Base-by-base conservation (phyloP, 805 yeast species). In the Lachancea meyersii region DNA sequence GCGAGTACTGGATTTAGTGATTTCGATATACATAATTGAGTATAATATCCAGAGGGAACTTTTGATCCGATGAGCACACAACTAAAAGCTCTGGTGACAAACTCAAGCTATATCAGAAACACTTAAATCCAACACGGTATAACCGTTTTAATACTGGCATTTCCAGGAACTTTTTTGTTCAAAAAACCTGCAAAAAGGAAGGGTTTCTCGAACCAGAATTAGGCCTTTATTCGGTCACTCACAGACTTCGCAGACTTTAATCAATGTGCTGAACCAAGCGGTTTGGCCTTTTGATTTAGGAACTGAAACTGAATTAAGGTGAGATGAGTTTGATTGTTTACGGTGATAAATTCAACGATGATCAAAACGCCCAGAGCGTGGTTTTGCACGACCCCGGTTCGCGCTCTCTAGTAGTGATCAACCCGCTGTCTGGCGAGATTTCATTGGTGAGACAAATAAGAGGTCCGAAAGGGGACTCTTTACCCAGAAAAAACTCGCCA, bases 331-430 rank as follows among this genome's bases (percentile, higher is more conserved):
- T 38, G 21, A 31, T 38, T 21, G 35, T 38, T 14, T 38, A 38
- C 21, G 41, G 41, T 6, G 35, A 38, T n/a, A 30, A 22, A 10
- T 8, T 32, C 24, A 24, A n/a, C 13, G 42, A 31, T 24, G 36
- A 26, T 14, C 28, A 39, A 24, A 23, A 14, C 14, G 23, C 31
- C 13, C 37, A 32, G 31, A 39, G 23, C 18, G 44, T 60, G 18
- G 58, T 60, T 31, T 31, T 60, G 24, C 53, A 55, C 40, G 63
- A 59, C 37, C 58, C 64, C 8, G 38, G 36, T 17, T 57, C 64
- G 4, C 44, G 51, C n/a, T 58, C 65, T 1, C 35, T 61, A 5
- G 59, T 60, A 16, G 51, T 61, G 22, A 53, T 60, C 16, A 50
- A 60, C 36, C 58, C 59, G 13, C 31, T 49, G 3, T 44, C 51